Conservation (phyloP, 2,329 filamentous ascomycete species). For the Apiospora saccharicola region DNA sequence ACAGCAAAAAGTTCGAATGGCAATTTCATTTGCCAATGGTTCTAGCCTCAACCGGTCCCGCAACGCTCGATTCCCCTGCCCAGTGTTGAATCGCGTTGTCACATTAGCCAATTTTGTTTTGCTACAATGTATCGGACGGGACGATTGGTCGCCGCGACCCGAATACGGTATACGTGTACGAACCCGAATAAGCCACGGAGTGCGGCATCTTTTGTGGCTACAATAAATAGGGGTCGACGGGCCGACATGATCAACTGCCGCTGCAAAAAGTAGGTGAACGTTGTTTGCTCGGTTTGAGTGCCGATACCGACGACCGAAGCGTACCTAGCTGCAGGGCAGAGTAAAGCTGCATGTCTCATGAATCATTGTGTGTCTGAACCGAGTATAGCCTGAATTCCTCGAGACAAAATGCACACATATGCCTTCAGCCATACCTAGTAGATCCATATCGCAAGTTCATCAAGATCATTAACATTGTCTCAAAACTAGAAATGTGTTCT, state of each 20-base stretch:
- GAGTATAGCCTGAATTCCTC: too few relatives aligned
- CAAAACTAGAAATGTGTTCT: too few relatives aligned
- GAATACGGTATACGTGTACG: slow-evolving; percentile 21
- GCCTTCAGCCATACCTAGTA: too few relatives aligned
- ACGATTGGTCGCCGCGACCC: slow-evolving; percentile 15
- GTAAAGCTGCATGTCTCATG: neutral
- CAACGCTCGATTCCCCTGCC: neutral
- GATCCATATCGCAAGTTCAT: too few relatives aligned
- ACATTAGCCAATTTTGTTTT: slow-evolving; percentile 8
- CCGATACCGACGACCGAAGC: neutral
- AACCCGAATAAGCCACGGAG: slow-evolving; percentile 17
- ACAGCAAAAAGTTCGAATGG: slow-evolving; percentile 19
- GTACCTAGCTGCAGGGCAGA: neutral
- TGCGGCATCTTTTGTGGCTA: neutral
- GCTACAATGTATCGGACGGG: neutral
- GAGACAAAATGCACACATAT: too few relatives aligned
- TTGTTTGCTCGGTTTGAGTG: too few relatives aligned
- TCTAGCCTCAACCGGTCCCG: slow-evolving; percentile 2
- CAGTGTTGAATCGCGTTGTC: slow-evolving; percentile 3
- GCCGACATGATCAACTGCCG: neutral
- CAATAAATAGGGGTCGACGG: slow-evolving; percentile 11
- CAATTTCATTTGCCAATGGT: slow-evolving; percentile 19
- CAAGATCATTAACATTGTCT: too few relatives aligned
- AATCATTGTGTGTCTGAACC: neutral
- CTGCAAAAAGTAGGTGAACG: slow-evolving; percentile 1